These are phyloP conservation scores for Flaveria floridana DNA, from an alignment of 140 eudicot genomes.

Conservation along the genomic window DNA sequence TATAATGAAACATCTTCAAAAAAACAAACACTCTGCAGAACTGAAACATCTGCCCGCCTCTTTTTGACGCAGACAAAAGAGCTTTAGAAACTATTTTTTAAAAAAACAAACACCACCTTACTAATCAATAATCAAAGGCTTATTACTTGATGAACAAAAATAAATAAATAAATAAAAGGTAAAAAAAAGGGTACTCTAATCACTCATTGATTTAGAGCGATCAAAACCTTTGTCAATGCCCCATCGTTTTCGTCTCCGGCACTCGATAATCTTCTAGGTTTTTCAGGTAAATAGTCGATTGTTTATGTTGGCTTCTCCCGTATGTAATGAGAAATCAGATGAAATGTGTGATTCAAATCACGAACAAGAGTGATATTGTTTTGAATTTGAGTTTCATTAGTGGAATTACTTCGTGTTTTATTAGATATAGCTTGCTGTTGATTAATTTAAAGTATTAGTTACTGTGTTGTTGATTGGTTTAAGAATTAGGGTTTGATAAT, in stretches of 20 bases:
- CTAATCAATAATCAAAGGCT: no score
- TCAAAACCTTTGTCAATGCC: neutral
- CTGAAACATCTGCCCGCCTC: no score
- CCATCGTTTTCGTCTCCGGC: constrained; percentile 2
- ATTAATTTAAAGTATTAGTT: constrained; percentile 11
- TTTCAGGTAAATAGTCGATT: constrained; percentile 22
- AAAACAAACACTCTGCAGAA: no score
- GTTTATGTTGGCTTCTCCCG: constrained; percentile 12
- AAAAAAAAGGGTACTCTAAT: neutral
- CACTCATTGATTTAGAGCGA: neutral
- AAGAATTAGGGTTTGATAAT: neutral
- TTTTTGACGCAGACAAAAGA: no score
- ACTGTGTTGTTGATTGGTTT: neutral
- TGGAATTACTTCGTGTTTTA: constrained; percentile 17
- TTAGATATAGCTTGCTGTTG: constrained; percentile 16
- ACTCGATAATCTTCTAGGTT: neutral
- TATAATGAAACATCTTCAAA: no score
- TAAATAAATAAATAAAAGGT: neutral
- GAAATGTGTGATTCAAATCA: constrained; percentile 2
- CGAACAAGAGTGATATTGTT: constrained; percentile 13
- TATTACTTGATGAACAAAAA: neutral
- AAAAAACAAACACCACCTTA: no score
- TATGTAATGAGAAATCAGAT: constrained; percentile 13
- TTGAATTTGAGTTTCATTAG: constrained; percentile 1
- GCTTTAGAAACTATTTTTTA: no score